Conservation (phyloP, 345 rosid species). For the Nasturtium officinale region DNA sequence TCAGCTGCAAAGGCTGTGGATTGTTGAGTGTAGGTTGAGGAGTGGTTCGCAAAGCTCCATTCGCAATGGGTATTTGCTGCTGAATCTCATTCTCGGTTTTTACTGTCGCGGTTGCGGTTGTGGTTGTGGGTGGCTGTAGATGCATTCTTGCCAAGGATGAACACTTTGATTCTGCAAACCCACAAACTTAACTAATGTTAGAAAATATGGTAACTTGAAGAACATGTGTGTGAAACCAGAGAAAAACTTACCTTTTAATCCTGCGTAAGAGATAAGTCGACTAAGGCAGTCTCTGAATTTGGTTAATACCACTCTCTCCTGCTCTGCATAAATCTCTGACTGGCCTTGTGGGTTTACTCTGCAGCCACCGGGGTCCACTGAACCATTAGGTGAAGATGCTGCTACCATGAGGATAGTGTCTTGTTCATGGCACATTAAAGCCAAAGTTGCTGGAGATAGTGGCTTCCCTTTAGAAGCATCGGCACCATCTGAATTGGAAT, state of each 20-base stretch:
- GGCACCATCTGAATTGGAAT: constrained; percentile 55
- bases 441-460: constrained; percentile 97
- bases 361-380: constrained; percentile 52
- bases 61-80: constrained; percentile 49
- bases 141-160: constrained; percentile 70
- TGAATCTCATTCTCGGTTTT: constrained; percentile 53
- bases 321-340: constrained; percentile 72
- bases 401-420: constrained; percentile 78
- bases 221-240: neutral
- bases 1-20: constrained; percentile 35
- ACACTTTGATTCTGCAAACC: constrained; percentile 68
- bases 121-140: constrained; percentile 43
- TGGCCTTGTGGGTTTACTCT: constrained; percentile 56
- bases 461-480: constrained; percentile 74
- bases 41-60: constrained; percentile 51
- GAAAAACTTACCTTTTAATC: constrained; percentile 62
- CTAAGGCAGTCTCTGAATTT: constrained; percentile 88
- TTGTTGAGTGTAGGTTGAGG: constrained; percentile 35
- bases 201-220: neutral
- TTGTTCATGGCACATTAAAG: constrained; percentile 97
- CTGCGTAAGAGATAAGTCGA: constrained; percentile 80
- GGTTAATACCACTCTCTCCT: constrained; percentile 77
- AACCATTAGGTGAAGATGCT: constrained; percentile 65
- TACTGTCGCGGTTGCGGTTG: constrained; percentile 49
- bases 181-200: constrained; percentile 9